phyloP scores from a whole-genome alignment of 1,284 basidiomycete genomes.

The Tilletia caries region DNA sequence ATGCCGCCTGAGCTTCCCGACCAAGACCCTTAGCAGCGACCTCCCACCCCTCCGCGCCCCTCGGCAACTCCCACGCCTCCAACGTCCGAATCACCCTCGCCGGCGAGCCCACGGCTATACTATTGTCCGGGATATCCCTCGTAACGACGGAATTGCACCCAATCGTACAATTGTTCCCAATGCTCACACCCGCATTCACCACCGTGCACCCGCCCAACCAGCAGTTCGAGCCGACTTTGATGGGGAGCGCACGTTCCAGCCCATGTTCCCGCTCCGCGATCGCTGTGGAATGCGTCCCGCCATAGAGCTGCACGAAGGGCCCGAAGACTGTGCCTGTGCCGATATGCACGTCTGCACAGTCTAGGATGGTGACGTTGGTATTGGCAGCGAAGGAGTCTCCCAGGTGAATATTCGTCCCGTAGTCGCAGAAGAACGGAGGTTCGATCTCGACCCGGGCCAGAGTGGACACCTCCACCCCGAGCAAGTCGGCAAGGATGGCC shows the following conservation, averaged over 20 bases:
- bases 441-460: constrained; percentile 25
- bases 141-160: constrained; percentile 28
- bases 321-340: constrained; percentile 42
- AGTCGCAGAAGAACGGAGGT: constrained; percentile 35
- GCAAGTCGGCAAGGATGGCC: constrained; percentile 23
- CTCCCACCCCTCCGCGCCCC: not conserved
- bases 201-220: constrained; percentile 30
- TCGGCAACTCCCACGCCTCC: not conserved
- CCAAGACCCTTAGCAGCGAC: not conserved
- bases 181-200: constrained; percentile 20
- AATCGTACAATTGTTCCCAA: constrained; percentile 27
- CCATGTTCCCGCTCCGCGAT: constrained; percentile 36
- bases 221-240: constrained; percentile 33
- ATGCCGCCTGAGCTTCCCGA: too few species aligned
- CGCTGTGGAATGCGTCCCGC: constrained; percentile 35
- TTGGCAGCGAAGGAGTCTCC: constrained; percentile 44
- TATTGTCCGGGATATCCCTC: constrained; percentile 23
- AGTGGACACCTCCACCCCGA: constrained; percentile 17
- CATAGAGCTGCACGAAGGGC: constrained; percentile 41
- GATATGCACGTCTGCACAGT: constrained; percentile 35
- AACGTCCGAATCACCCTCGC: constrained; percentile 23
- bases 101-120: constrained; percentile 24
- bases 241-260: constrained; percentile 36
- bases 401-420: constrained; percentile 43
- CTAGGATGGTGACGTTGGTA: constrained; percentile 40